phyloP scores from a whole-genome alignment of 1,284 basidiomycete species.

The Melanopsichium pennsylvanicum region DNA sequence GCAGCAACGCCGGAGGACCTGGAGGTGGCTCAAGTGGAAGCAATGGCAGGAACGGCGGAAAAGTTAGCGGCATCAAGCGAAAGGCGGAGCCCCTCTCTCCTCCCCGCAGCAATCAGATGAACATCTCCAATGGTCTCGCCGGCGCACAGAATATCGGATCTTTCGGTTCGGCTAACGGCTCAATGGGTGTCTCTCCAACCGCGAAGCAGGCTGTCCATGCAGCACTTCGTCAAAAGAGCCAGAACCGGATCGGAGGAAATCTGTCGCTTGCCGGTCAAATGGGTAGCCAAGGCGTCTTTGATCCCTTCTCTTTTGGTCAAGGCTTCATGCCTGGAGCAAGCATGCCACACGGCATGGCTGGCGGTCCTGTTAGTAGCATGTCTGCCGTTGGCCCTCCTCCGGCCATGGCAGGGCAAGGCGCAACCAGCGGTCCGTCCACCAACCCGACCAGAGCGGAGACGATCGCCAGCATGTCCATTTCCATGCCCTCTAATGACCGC shows the following conservation, averaged over 20 bases:
- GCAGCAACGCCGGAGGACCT: conserved; percentile 14
- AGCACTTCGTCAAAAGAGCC: conserved; percentile 34
- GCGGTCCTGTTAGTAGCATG: neutral
- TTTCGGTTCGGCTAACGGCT: neutral
- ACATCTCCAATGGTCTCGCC: neutral
- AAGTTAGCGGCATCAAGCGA: conserved; percentile 22
- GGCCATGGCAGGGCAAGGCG: neutral
- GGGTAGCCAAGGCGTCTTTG: neutral
- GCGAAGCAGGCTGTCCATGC: conserved; percentile 40
- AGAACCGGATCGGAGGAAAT: neutral
- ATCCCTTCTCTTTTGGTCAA: conserved; percentile 7
- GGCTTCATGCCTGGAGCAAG: conserved; percentile 1
- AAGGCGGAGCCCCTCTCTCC: conserved; percentile 22
- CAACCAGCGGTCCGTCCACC: neutral
- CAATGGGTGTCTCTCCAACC: conserved; percentile 6
- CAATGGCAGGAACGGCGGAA: neutral
- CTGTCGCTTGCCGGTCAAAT: neutral
- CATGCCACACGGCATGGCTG: conserved; percentile 5
- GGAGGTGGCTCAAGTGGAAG: too few relatives aligned
- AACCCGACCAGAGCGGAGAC: conserved; percentile 12
- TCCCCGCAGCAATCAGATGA: neutral
- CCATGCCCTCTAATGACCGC: conserved; percentile 28
- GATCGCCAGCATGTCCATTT: conserved; percentile 31
- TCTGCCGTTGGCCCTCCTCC: too few relatives aligned
- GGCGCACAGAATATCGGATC: neutral